phyloP scores from a whole-genome alignment of 1,284 basidiomycete genomes.

The Volvariella surrecta region DNA sequence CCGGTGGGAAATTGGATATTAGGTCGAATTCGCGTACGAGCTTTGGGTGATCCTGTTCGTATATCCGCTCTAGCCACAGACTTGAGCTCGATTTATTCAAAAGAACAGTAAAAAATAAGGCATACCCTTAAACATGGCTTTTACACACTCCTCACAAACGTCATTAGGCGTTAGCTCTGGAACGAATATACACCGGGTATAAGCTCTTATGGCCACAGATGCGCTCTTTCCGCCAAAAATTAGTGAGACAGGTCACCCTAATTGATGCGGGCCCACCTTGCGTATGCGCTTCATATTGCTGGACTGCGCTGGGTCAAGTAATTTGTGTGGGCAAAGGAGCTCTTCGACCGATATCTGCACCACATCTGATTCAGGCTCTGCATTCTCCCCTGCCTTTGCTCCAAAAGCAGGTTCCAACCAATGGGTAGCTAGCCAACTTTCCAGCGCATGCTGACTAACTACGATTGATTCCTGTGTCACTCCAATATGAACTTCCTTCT shows the following conservation, averaged over 20 bases:
- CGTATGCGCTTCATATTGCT: conserved; percentile 59
- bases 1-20: conserved; percentile 32
- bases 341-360: conserved; percentile 22
- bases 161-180: conserved; percentile 38
- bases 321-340: conserved; percentile 53
- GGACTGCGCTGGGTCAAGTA: conserved; percentile 47
- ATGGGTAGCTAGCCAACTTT: conserved; percentile 49
- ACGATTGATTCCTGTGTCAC: conserved; percentile 43
- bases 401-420: conserved; percentile 17
- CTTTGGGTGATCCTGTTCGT: conserved; percentile 56
- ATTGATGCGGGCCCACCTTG: conserved; percentile 25
- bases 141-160: conserved; percentile 57
- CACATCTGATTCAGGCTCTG: not conserved
- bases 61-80: conserved; percentile 47
- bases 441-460: conserved; percentile 49
- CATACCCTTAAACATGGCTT: conserved; percentile 49
- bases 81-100: conserved; percentile 7
- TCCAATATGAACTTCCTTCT: conserved; percentile 9
- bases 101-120: conserved; percentile 2
- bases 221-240: conserved; percentile 28
- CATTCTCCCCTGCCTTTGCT: too few relatives aligned
- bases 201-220: conserved; percentile 34
- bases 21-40: conserved; percentile 49
- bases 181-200: conserved; percentile 38
- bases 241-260: not conserved